Percentiles rank a stretch among this genome's conserved stretches.
Evolutionary conservation across 2,329 filamentous ascomycete genomes (phyloP).

Genomic region (Fusarium sp.): DNA sequence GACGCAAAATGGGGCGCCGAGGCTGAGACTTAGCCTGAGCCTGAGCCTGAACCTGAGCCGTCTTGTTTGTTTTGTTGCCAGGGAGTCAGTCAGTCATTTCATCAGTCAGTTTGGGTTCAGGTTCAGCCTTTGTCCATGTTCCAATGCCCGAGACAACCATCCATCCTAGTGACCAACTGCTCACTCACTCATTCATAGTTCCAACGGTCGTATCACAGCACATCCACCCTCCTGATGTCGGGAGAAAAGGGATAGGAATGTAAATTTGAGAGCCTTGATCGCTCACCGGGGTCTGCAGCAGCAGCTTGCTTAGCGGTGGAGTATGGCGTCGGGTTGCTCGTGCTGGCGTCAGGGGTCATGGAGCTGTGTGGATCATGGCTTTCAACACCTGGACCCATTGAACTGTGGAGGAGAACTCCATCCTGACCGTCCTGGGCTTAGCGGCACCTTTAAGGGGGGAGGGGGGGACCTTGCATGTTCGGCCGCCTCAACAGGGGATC

Average conservation of each 20-base stretch:
- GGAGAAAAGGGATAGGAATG: slow-evolving; percentile 18
- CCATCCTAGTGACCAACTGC: not conserved
- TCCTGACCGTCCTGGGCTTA: slow-evolving; percentile 17
- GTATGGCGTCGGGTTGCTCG: slow-evolving; percentile 22
- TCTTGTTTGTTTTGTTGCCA: not conserved
- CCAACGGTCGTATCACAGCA: slow-evolving; percentile 18
- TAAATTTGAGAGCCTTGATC: slow-evolving; percentile 38
- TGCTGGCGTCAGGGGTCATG: slow-evolving; percentile 36
- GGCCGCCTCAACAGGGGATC: slow-evolving; percentile 17
- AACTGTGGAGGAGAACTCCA: slow-evolving; percentile 28
- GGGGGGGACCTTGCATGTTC: slow-evolving; percentile 22
- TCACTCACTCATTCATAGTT: slow-evolving; percentile 8
- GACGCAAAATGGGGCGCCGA: not conserved
- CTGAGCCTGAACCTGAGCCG: not conserved
- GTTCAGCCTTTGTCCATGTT: not conserved
- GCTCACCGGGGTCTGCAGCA: slow-evolving; percentile 18
- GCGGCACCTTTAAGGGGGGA: slow-evolving; percentile 22
- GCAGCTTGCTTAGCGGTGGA: slow-evolving; percentile 22
- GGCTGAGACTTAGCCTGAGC: not conserved
- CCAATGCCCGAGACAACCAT: not conserved
- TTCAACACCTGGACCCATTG: slow-evolving; percentile 1
- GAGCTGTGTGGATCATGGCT: slow-evolving; percentile 19
- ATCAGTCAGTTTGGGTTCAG: not conserved
- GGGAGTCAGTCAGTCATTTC: not conserved
- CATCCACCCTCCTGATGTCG: not conserved